These are phyloP conservation scores for Boletus smithii DNA, from an alignment of 1,284 basidiomycete species.

Conservation along the genomic window DNA sequence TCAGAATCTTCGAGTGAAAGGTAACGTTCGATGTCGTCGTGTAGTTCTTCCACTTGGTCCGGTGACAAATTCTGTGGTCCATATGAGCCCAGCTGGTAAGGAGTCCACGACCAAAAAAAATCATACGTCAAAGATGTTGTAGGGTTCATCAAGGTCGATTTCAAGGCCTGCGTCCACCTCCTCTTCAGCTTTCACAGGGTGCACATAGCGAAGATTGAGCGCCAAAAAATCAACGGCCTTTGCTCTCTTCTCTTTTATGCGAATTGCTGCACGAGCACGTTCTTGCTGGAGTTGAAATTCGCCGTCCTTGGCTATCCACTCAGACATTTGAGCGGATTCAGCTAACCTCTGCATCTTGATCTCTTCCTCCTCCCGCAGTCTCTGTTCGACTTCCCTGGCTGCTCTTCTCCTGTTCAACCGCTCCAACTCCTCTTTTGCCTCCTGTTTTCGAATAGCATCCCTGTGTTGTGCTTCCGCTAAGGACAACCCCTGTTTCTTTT, in stretches of 20 bases:
- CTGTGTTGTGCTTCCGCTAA: conserved; percentile 75
- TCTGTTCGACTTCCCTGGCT: conserved; percentile 87
- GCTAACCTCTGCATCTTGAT: conserved; percentile 82
- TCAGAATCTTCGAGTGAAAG: conserved; percentile 83
- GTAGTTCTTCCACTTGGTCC: conserved; percentile 89
- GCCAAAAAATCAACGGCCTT: conserved; percentile 95
- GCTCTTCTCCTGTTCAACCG: conserved; percentile 86
- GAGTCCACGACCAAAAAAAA: not conserved
- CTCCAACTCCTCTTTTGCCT: conserved; percentile 95
- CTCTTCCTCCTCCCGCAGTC: conserved; percentile 89
- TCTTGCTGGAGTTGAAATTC: conserved; percentile 97
- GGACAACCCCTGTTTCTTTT: conserved; percentile 83
- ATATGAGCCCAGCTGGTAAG: conserved; percentile 20
- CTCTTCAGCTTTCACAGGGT: conserved; percentile 60
- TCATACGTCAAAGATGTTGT: conserved; percentile 89
- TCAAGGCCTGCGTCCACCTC: conserved; percentile 85
- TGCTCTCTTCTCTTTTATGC: conserved; percentile 92
- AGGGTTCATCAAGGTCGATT: conserved; percentile 97
- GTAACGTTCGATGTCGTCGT: conserved; percentile 93
- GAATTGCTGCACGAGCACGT: conserved; percentile 84
- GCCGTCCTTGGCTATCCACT: conserved; percentile 97
- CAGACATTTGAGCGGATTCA: conserved; percentile 95
- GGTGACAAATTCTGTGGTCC: conserved; percentile 72
- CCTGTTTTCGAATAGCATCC: conserved; percentile 80
- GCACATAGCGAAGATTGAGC: conserved; percentile 88